Conservation (phyloP, 768 basidiomycete genomes). For the Calocybe gangraenosa region DNA sequence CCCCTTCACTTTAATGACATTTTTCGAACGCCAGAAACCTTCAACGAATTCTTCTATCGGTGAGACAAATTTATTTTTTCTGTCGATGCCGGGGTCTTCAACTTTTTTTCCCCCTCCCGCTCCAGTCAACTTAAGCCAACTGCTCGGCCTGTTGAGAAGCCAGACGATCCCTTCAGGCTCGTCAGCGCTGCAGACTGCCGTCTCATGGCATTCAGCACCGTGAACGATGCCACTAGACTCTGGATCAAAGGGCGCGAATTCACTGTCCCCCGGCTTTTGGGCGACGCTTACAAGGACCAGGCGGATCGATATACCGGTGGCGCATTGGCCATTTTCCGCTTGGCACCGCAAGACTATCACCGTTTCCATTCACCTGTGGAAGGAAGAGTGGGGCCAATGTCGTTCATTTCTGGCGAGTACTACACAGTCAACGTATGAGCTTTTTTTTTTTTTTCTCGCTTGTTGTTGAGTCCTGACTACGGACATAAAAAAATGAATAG, state of each 20-base stretch:
- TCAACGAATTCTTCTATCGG: conserved; percentile 92
- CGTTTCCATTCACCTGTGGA: conserved; percentile 89
- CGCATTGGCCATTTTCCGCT: conserved; percentile 81
- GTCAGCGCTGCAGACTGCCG: conserved; percentile 95
- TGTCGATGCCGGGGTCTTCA: too few species aligned
- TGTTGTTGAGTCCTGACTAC: conserved; percentile 1
- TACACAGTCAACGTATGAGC: conserved; percentile 91
- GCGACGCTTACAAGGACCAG: conserved; percentile 68
- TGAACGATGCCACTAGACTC: conserved; percentile 78
- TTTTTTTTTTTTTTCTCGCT: not conserved
- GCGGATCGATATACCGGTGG: conserved; percentile 75
- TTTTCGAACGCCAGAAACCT: conserved; percentile 54
- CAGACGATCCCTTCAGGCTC: conserved; percentile 70
- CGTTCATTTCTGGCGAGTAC: conserved; percentile 84
- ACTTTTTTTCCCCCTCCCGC: not conserved
- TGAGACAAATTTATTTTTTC: conserved; percentile 21
- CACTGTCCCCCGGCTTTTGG: conserved; percentile 72
- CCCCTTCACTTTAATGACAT: not conserved
- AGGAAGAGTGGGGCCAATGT: conserved; percentile 79
- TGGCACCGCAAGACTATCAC: conserved; percentile 95
- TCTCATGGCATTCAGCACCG: conserved; percentile 90
- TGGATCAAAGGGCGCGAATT: conserved; percentile 99
- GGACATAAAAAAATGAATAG: conserved; percentile 27
- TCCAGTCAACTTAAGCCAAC: conserved; percentile 78
- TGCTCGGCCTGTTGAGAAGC: conserved; percentile 71